Evolutionary conservation across 495 filamentous ascomycete species (phyloP), one percentile per base, ranked within the genome.

Genomic region (Xanthoparmelia taractica): DNA sequence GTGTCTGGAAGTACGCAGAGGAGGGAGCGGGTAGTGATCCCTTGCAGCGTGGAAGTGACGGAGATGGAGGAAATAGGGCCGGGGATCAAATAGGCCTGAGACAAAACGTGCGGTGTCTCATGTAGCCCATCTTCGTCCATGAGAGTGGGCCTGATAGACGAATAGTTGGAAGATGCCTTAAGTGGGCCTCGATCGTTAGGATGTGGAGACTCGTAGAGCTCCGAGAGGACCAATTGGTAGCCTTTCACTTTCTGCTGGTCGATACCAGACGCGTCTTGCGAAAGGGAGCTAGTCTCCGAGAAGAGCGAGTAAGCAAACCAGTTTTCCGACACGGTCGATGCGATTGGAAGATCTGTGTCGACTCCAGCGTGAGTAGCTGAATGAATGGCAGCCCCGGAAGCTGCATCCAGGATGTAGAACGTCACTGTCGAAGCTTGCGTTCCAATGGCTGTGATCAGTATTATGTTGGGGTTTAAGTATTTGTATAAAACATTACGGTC

Each of bases 401-500:
- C 83, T 2, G 89, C 87, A 73, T 97, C 92, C 43, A 99, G 76
- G 27, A 97, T 80, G 67, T 95, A 91, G 65, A 96, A 80, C 1
- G 84, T 84, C 11, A 87, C 85, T 0, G 75, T 78, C 8, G 74
- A 78, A 2, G 79, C 73, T 29, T 75, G 73, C 40, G 85, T 80
- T 60, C 87, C 76, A 23, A 85, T 77, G 11, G 91, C 82, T 1
- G 90, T 89, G 58, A 96, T 78, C 0, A 96, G 83, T 10, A 92
- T 77, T 8, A 92, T 78, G 73, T 97, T 97, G 1, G 89, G 87
- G 75, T 92, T 94, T 31, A 99, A 77, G 72, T 97, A 97, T 77
- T 99, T 99, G 83, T 97, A 99, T 64, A 96, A 80, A 47, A 99
- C 94, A 1, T 86, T 87, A 25, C 94, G 86, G 69, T 97, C 86